A percentile compares a stretch with the other conserved stretches of the same genome.
Conservation (phyloP, 495 filamentous ascomycete genomes). For the Penicillium subrubescens region DNA sequence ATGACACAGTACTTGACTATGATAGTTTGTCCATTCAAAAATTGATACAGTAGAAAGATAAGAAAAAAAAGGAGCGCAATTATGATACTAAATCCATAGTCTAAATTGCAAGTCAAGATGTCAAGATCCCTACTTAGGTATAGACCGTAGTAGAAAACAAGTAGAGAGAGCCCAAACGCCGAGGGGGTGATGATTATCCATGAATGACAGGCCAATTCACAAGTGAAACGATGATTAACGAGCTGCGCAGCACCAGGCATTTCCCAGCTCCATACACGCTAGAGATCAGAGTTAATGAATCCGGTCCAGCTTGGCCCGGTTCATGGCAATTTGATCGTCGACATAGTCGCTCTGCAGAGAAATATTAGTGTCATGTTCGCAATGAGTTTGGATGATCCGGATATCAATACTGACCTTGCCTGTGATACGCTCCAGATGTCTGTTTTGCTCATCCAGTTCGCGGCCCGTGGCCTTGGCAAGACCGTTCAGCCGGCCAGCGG, state of each 20-base stretch:
- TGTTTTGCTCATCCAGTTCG: slow-evolving; percentile 77
- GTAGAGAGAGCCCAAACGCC: slow-evolving; percentile 25
- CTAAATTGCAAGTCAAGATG: slow-evolving; percentile 20
- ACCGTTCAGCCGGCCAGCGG: slow-evolving; percentile 63
- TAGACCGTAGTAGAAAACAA: neutral
- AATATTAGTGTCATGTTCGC: slow-evolving; percentile 29
- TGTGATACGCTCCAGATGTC: slow-evolving; percentile 70
- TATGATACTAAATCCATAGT: slow-evolving; percentile 26
- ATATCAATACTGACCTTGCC: slow-evolving; percentile 57
- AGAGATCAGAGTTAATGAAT: slow-evolving; percentile 46
- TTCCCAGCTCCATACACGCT: slow-evolving; percentile 24
- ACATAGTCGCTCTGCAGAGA: slow-evolving; percentile 62
- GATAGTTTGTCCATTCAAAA: neutral
- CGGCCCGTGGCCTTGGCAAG: slow-evolving; percentile 69
- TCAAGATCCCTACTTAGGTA: slow-evolving; percentile 11
- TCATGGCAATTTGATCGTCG: slow-evolving; percentile 71
- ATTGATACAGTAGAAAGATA: neutral
- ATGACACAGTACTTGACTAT: neutral
- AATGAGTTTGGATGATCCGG: neutral
- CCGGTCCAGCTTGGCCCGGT: slow-evolving; percentile 64
- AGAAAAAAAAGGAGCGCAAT: neutral
- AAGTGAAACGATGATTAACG: slow-evolving; percentile 19
- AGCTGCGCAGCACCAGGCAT: slow-evolving; percentile 41
- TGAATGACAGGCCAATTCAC: slow-evolving; percentile 8
- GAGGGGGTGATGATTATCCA: slow-evolving; percentile 20